phyloP scores from a whole-genome alignment of 1,284 basidiomycete genomes.

The Cutaneotrichosporon dermatis region DNA sequence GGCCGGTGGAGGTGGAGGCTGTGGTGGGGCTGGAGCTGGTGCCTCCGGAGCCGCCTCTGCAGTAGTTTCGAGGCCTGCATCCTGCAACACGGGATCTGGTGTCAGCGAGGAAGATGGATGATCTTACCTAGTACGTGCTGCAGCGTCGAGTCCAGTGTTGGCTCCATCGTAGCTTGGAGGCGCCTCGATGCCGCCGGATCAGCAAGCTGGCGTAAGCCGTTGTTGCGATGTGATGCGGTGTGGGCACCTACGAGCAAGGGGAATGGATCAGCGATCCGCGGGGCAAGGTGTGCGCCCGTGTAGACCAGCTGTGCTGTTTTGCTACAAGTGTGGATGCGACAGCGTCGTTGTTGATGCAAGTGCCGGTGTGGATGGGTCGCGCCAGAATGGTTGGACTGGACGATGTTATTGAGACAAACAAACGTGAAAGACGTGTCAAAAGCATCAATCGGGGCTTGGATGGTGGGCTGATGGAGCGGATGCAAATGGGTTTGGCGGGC shows the following conservation, averaged over 20 bases:
- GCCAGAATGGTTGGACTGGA: no score
- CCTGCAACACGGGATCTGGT: background rate
- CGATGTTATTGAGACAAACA: slow-evolving; percentile 3
- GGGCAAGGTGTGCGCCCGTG: no score
- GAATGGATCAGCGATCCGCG: no score
- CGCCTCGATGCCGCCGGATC: no score
- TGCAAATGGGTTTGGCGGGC: background rate
- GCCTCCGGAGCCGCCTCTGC: no score
- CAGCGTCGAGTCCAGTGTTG: slow-evolving; percentile 12
- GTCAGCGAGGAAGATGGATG: background rate
- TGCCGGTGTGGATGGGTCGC: background rate
- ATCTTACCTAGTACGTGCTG: slow-evolving; percentile 16
- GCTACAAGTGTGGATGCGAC: background rate
- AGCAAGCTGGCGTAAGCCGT: no score
- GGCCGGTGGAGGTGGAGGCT: no score
- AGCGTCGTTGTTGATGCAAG: background rate
- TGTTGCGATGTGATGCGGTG: no score
- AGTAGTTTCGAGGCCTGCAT: background rate
- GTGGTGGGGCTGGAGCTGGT: no score
- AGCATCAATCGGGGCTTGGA: background rate
- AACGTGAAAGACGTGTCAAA: slow-evolving; percentile 7
- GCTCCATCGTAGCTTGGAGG: slow-evolving; percentile 11
- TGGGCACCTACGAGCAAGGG: no score
- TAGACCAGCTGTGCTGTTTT: no score
- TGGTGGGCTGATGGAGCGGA: background rate